Evolutionary conservation across 352 stramenopile species (phyloP).

Genomic region (Phytopythium vexans): DNA sequence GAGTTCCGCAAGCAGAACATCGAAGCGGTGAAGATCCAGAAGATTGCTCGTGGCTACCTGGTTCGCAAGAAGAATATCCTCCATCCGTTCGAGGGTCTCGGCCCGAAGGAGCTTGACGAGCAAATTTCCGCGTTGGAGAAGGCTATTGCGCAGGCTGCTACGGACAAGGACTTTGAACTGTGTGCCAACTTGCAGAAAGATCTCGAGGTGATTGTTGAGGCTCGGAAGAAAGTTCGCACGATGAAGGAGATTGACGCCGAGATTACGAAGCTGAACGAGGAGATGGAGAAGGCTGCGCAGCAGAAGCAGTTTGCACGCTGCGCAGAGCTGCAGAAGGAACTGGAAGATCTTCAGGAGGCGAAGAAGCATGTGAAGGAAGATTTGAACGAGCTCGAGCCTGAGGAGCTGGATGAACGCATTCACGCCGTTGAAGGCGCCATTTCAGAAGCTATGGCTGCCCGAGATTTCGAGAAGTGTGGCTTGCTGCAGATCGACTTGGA

Average conservation of each 20-base stretch:
- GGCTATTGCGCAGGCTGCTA: conserved; percentile 72
- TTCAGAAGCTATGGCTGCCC: conserved; percentile 68
- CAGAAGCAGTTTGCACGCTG: conserved; percentile 83
- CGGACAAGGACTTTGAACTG: conserved; percentile 83
- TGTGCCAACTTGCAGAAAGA: conserved; percentile 84
- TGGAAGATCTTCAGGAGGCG: conserved; percentile 75
- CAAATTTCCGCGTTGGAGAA: conserved; percentile 76
- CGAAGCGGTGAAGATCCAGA: conserved; percentile 71
- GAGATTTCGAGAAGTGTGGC: conserved; percentile 78
- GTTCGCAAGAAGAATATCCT: conserved; percentile 75
- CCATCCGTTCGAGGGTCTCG: conserved; percentile 71
- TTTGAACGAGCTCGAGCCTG: conserved; percentile 79
- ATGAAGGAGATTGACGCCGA: conserved; percentile 83
- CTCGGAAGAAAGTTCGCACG: conserved; percentile 81
- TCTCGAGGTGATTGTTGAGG: conserved; percentile 75
- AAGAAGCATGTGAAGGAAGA: conserved; percentile 80
- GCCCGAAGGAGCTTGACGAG: conserved; percentile 72
- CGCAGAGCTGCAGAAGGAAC: conserved; percentile 75
- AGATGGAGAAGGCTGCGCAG: conserved; percentile 72
- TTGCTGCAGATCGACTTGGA: conserved; percentile 73
- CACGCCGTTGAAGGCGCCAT: conserved; percentile 60
- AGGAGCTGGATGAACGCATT: conserved; percentile 83
- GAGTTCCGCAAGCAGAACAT: conserved; percentile 49
- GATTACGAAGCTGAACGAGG: conserved; percentile 68
- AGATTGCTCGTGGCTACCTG: conserved; percentile 64